Evolutionary conservation across 2,329 filamentous ascomycete species (phyloP), one percentile per base, ranked within the genome.

Genomic region (Colletotrichum tropicicola): DNA sequence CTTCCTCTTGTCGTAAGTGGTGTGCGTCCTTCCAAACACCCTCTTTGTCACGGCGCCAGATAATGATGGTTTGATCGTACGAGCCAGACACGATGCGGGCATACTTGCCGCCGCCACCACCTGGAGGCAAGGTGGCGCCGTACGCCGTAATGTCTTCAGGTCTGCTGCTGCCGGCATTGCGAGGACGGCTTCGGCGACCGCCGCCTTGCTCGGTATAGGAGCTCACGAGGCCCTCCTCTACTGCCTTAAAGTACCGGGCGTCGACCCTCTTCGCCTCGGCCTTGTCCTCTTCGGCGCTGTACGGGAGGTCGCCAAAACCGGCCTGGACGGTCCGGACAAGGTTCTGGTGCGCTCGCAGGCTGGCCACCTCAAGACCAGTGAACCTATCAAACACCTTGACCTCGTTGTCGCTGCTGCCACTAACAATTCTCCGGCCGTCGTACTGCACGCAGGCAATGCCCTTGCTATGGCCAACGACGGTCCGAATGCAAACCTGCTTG

Each of bases 391-490:
- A 99, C 19, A 99, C 96, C 70, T 96, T 94, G 30, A 99, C 93
- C 41, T 96, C 94, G 74, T 97, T 94, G 76, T 99, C 96, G 71
- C 94, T 98, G 77, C 94, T 98, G 3, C 96, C 96, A 71, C 93
- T 98, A 54, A 99, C 93, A 68, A 99, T 97, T 19, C 96, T 89
- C 53, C 93, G 89, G 25, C 93, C 94, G 74, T 99, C 96, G 73
- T 96, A 98, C 77, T 99, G 95, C 15, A 99, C 94, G 75, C 96
- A 99, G 3, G 96, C 96, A 71, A 99, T 98, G 30, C 96, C 96
- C 76, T 99, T 99, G 68, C 88, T 89, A 73, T 99, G 96, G 2
- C 95, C 96, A 39, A 92, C 84, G 32, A 97, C 89, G 1, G 92
- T 97, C 71, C 92, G 89, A 45, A 87, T 85, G 75, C 92, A 95